phyloP scores from a whole-genome alignment of 2,329 filamentous ascomycete species.

The Spiromastix sp. region DNA sequence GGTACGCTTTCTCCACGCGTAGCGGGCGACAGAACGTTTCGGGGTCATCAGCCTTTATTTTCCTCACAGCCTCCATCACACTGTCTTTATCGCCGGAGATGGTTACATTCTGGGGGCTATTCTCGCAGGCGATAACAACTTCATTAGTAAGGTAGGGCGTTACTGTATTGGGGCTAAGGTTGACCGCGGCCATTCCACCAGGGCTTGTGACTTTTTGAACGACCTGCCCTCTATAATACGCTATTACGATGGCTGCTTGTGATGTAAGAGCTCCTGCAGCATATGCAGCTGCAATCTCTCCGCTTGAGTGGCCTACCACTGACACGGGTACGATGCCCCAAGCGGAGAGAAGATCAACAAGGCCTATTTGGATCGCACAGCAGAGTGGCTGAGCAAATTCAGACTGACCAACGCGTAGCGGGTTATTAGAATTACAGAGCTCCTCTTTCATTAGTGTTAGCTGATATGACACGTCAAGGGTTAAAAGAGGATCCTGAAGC shows the following conservation, averaged over 20 bases:
- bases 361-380: conserved; percentile 7
- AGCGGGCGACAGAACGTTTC: conserved; percentile 3
- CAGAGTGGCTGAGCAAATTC: conserved; percentile 8
- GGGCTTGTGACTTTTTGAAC: conserved; percentile 5
- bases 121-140: conserved; percentile 5
- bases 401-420: not conserved
- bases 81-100: conserved; percentile 6
- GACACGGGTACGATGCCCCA: conserved; percentile 5
- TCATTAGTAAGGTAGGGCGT: conserved; percentile 3
- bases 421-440: not conserved
- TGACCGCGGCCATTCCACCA: conserved; percentile 9
- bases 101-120: conserved; percentile 5
- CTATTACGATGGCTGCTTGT: conserved; percentile 5
- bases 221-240: conserved; percentile 5
- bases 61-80: conserved; percentile 1
- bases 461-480: too few relatives aligned
- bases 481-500: not conserved
- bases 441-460: too few relatives aligned
- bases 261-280: not conserved
- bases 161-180: conserved; percentile 1
- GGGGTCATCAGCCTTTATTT: conserved; percentile 6
- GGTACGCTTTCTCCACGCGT: conserved; percentile 5
- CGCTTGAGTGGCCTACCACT: conserved; percentile 8
- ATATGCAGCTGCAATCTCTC: conserved; percentile 5
- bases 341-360: conserved; percentile 3